phyloP scores from a whole-genome alignment of 1,284 basidiomycete genomes.

The Lentinula novae-zelandiae region DNA sequence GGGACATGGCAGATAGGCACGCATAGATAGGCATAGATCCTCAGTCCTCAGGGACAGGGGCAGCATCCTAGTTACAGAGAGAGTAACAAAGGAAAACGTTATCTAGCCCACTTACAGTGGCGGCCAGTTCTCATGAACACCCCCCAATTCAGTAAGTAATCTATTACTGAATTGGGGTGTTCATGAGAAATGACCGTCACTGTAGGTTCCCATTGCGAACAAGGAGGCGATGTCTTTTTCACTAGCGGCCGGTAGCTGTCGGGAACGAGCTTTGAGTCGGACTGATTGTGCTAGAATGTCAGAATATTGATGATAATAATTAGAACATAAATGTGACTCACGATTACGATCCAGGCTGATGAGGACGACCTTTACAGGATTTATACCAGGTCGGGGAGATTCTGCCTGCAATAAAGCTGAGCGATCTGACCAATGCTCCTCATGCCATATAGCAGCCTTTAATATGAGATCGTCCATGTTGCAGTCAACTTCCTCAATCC shows the following conservation, averaged over 20 bases:
- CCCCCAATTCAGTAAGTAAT: too few species aligned
- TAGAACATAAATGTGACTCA: constrained; percentile 38
- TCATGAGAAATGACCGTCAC: background rate
- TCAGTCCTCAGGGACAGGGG: background rate
- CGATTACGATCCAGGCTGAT: constrained; percentile 91
- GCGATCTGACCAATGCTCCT: constrained; percentile 88
- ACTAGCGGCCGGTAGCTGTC: constrained; percentile 73
- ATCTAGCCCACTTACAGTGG: background rate
- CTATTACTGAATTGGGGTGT: too few species aligned
- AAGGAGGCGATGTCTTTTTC: constrained; percentile 71
- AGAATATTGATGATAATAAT: constrained; percentile 15
- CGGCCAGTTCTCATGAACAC: too few species aligned
- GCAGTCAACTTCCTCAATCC: constrained; percentile 82
- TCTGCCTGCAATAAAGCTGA: constrained; percentile 59
- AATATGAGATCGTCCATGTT: constrained; percentile 96
- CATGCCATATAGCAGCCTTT: constrained; percentile 88
- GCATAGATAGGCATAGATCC: background rate
- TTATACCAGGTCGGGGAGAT: constrained; percentile 31
- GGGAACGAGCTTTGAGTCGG: constrained; percentile 79
- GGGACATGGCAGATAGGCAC: background rate
- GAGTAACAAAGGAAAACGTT: background rate
- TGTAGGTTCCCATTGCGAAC: constrained; percentile 42
- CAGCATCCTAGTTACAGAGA: background rate
- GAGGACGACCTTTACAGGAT: constrained; percentile 79
- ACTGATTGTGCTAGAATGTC: constrained; percentile 37